A percentile compares a stretch with the other conserved stretches of the same genome.
Evolutionary conservation across 805 yeast genomes (phyloP).

Genomic region (Phaffomyces antillensis): DNA sequence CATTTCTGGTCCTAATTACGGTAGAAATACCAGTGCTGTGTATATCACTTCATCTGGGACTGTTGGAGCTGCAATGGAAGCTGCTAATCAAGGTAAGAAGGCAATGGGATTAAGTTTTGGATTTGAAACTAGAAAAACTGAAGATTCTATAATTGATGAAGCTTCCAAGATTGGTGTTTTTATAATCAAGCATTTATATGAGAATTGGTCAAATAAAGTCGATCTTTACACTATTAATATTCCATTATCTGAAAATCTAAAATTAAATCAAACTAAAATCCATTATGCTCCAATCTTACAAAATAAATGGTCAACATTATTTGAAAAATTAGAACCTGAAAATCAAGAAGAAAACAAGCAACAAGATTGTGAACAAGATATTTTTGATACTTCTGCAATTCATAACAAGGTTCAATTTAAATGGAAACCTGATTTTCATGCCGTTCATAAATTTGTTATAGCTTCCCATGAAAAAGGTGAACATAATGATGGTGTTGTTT

Average conservation of each 20-base stretch:
- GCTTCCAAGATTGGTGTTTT: constrained; percentile 67
- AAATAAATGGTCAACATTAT: constrained; percentile 74
- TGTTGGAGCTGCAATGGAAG: constrained; percentile 95
- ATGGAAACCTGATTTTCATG: constrained; percentile 81
- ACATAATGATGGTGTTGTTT: constrained; percentile 26
- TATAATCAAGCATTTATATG: constrained; percentile 50
- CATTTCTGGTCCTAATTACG: constrained; percentile 92
- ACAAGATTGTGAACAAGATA: constrained; percentile 29
- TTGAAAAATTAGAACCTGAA: constrained; percentile 21
- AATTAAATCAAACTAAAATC: constrained; percentile 51
- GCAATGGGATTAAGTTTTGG: constrained; percentile 84
- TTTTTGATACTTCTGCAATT: constrained; percentile 38
- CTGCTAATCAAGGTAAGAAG: constrained; percentile 55
- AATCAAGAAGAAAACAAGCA: constrained; percentile 12
- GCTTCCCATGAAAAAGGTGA: constrained; percentile 26
- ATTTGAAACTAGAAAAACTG: constrained; percentile 45
- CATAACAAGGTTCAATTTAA: constrained; percentile 44
- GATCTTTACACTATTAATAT: constrained; percentile 82
- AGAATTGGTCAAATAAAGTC: constrained; percentile 48
- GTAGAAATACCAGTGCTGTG: constrained; percentile 84
- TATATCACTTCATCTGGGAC: constrained; percentile 92
- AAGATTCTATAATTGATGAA: constrained; percentile 30
- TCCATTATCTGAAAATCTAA: constrained; percentile 56
- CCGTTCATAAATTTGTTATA: constrained; percentile 49
- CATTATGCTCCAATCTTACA: constrained; percentile 72